Conservation (phyloP, 164 flowering plant species). For the Sedum album region DNA sequence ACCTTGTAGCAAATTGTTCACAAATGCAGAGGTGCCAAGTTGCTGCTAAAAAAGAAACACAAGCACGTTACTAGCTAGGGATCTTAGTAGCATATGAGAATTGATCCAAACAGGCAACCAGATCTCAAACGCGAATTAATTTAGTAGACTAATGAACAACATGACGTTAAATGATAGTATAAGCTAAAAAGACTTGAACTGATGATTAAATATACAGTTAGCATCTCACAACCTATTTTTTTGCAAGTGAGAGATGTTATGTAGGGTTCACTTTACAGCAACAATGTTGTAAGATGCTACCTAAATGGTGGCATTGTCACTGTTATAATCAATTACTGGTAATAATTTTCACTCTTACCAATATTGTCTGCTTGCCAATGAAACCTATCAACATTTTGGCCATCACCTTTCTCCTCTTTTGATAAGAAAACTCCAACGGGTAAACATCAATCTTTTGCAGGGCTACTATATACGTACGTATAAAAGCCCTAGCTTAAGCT, state of each 20-base stretch:
- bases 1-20: neutral
- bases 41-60: neutral
- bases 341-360: neutral
- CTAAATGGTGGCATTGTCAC: constrained; percentile 2
- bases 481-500: neutral
- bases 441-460: constrained; percentile 3
- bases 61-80: neutral
- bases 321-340: neutral
- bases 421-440: constrained; percentile 1
- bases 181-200: neutral
- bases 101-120: neutral
- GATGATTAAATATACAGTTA: no score
- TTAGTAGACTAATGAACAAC: neutral
- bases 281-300: constrained; percentile 3
- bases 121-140: constrained; percentile 1
- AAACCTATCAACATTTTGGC: constrained; percentile 5
- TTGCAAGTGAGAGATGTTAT: neutral
- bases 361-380: neutral
- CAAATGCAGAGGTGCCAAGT: neutral
- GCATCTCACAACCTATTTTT: neutral
- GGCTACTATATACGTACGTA: neutral
- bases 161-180: neutral
- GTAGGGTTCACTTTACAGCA: neutral
- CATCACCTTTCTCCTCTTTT: neutral
- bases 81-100: neutral